These are phyloP conservation scores for Dryas octopetala DNA, from an alignment of 306 rosid species.

Conservation along the genomic window DNA sequence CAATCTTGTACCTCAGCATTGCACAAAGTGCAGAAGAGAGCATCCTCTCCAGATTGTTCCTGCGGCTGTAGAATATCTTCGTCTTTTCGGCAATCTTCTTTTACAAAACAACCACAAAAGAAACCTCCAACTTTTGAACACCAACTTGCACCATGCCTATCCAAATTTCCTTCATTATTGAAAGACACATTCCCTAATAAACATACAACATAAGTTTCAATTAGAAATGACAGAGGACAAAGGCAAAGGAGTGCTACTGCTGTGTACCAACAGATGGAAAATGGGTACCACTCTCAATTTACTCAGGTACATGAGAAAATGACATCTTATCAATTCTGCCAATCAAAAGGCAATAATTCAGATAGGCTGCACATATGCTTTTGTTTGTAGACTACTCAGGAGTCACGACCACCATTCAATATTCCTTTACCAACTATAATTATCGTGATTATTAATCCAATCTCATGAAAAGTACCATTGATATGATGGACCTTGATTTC, in stretches of 20 bases:
- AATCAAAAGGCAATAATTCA: slow-evolving; percentile 6
- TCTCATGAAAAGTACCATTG: neutral
- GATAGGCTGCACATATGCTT: neutral
- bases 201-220: slow-evolving; percentile 12
- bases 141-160: slow-evolving; percentile 39
- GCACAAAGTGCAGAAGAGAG: slow-evolving; percentile 82
- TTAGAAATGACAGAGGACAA: slow-evolving; percentile 11
- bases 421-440: neutral
- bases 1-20: slow-evolving; percentile 62
- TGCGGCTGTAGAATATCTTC: slow-evolving; percentile 58
- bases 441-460: neutral
- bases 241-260: slow-evolving; percentile 2
- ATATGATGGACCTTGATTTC: slow-evolving; percentile 1
- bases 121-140: slow-evolving; percentile 60
- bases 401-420: neutral
- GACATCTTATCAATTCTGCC: slow-evolving; percentile 18
- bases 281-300: slow-evolving; percentile 20
- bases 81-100: slow-evolving; percentile 60
- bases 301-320: neutral
- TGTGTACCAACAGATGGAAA: slow-evolving; percentile 13
- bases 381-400: neutral
- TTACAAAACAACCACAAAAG: slow-evolving; percentile 60
- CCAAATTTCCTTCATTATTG: slow-evolving; percentile 36
- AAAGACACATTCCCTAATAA: slow-evolving; percentile 34
- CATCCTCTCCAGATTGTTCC: slow-evolving; percentile 64